A percentile compares a stretch with the other conserved stretches of the same genome.
phyloP scores from a whole-genome alignment of 495 filamentous ascomycete genomes.

The Aeminium ludgeri region DNA sequence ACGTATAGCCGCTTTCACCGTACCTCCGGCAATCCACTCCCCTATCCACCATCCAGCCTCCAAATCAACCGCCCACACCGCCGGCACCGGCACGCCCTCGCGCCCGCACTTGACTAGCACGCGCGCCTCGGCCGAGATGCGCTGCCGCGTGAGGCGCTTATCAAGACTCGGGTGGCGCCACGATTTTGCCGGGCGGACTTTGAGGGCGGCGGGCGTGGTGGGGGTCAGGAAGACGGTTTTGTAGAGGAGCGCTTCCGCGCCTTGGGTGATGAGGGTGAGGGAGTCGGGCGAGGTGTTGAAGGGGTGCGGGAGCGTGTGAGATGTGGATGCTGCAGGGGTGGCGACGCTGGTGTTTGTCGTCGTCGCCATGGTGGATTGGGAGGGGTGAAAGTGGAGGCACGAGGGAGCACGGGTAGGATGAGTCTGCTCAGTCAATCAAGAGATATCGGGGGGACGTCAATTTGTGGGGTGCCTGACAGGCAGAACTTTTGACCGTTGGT shows the following conservation, averaged over 20 bases:
- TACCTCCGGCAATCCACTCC: conserved; percentile 45
- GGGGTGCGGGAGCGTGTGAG: conserved; percentile 37
- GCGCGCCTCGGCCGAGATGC: conserved; percentile 73
- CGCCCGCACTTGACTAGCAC: conserved; percentile 56
- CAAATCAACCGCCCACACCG: conserved; percentile 57
- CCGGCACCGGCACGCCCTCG: conserved; percentile 63
- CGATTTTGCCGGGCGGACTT: conserved; percentile 81
- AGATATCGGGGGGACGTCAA: too few species aligned
- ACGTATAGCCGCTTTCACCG: conserved; percentile 9
- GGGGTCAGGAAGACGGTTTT: conserved; percentile 62
- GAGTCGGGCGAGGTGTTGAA: conserved; percentile 33
- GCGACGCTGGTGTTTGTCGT: too few species aligned
- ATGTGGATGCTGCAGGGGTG: too few species aligned
- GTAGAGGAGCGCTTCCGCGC: conserved; percentile 91
- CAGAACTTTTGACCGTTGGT: too few species aligned
- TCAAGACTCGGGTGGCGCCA: conserved; percentile 91
- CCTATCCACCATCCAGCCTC: conserved; percentile 69
- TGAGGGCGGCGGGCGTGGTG: conserved; percentile 57
- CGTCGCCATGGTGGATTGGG: too few species aligned
- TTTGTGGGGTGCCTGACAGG: too few species aligned
- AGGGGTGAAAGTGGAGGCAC: too few species aligned
- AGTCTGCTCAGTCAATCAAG: too few species aligned
- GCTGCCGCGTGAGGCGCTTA: conserved; percentile 65
- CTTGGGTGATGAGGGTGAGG: conserved; percentile 54
- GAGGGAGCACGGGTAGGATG: too few species aligned